Evolutionary conservation across 1,284 basidiomycete genomes (phyloP), one percentile per base, ranked within the genome.

Genomic region (Cystobasidium sp.): DNA sequence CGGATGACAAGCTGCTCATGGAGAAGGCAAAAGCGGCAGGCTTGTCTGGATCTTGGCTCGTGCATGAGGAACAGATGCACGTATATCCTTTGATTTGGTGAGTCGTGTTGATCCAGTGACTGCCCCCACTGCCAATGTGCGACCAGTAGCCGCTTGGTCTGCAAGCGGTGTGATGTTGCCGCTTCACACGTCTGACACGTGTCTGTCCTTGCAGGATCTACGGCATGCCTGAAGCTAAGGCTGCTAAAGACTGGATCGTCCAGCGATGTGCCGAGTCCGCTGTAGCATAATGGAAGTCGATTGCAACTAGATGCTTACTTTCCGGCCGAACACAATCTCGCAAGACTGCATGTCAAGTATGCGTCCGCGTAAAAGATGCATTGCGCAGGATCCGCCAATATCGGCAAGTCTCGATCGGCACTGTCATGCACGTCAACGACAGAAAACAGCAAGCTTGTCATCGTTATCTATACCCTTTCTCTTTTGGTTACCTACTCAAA

Each of bases 201-300:
- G 31, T 31, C 31, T 14, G 41, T 18, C 39, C 20, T 47, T 39
- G 14, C 68, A 70, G 68, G 68, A 41, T 39, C 31, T 70, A 70
- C 24, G 68, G 68, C 14, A 10, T 70, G 41, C 43, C 44, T 1
- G 68, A 70, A 49, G 56, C 55, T 37, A 22, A 47, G 39, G 41
- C 55, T n/a, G 56, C 56, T 14, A 62, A 59, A 59, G 68, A 70
- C 37, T 70, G 68, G 68, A 70, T 70, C 20, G 58, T 70, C 43
- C n/a, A 43, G n/a, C 59, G 56, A 43, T 59, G 56, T n/a, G 37
- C 37, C 18, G 16, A 12, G 43, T 59, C 56, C 16, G 31, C 9
- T 59, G 31, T 24, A 16, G 39, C 37, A 59, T 41, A 41, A 18
- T 18, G 22, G 1, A 10, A 31, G 24, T 16, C 1, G 39, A 56